Evolutionary conservation across 2,329 filamentous ascomycete genomes (phyloP).

Genomic region (Fusarium sp.): DNA sequence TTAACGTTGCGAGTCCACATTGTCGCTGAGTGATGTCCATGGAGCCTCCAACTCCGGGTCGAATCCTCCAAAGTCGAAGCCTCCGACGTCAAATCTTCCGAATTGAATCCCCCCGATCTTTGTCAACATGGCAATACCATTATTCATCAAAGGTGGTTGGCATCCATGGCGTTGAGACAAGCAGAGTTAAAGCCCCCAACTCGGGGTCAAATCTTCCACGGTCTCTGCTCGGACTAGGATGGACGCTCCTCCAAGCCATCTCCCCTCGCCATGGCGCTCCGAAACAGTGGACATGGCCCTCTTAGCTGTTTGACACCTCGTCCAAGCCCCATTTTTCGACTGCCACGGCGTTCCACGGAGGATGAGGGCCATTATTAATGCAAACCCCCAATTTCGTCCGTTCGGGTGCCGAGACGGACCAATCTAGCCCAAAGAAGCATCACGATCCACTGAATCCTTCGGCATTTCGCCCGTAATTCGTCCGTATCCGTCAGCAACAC

Average conservation of each 20-base stretch:
- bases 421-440: neutral
- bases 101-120: too few species aligned
- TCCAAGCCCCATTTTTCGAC: neutral
- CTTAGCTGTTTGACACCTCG: neutral
- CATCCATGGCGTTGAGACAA: slow-evolving; percentile 4
- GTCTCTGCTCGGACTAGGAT: neutral
- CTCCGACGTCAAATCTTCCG: too few species aligned
- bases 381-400: slow-evolving; percentile 22
- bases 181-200: neutral
- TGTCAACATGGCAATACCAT: too few species aligned
- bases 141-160: neutral
- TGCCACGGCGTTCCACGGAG: slow-evolving; percentile 36
- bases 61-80: too few species aligned
- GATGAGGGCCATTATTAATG: slow-evolving; percentile 31
- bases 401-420: slow-evolving; percentile 39
- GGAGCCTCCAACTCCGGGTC: too few species aligned
- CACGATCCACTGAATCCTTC: neutral
- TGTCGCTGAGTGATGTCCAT: too few species aligned
- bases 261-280: neutral
- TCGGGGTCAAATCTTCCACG: slow-evolving; percentile 5
- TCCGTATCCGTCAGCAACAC: slow-evolving; percentile 32
- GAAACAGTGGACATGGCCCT: neutral
- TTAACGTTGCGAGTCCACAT: too few species aligned
- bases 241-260: neutral
- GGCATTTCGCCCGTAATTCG: slow-evolving; percentile 29